Evolutionary conservation across 352 stramenopile species (phyloP).

Genomic region (Pythium volutum): DNA sequence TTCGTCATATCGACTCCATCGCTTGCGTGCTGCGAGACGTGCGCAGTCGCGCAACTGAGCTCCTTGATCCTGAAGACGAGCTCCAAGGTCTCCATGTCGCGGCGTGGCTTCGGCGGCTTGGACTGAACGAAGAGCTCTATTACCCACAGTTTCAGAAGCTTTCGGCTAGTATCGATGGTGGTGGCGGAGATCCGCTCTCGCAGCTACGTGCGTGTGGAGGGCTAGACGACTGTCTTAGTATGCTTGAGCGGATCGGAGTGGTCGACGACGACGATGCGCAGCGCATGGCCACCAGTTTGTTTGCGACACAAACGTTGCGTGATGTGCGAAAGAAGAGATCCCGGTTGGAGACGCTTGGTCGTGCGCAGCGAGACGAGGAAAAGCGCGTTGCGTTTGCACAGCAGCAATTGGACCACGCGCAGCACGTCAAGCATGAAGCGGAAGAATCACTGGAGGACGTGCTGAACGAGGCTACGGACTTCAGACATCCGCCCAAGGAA

Average conservation of each 20-base stretch:
- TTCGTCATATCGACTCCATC: constrained; percentile 27
- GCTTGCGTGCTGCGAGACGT: constrained; percentile 37
- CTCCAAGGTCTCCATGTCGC: constrained; percentile 45
- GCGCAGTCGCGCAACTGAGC: constrained; percentile 20
- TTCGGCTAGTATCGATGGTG: constrained; percentile 2
- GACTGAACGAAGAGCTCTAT: constrained; percentile 44
- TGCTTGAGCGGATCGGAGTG: constrained; percentile 39
- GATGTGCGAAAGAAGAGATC: constrained; percentile 29
- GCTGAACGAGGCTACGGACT: constrained; percentile 50
- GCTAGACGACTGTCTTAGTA: constrained; percentile 25
- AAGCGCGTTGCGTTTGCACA: constrained; percentile 21
- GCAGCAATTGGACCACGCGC: constrained; percentile 32
- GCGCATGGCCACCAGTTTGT: constrained; percentile 55
- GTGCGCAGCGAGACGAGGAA: constrained; percentile 33
- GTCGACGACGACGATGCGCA: constrained; percentile 39
- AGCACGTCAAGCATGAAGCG: constrained; percentile 27
- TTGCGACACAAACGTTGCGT: constrained; percentile 36
- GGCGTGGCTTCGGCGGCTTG: constrained; percentile 59
- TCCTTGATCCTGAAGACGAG: constrained; percentile 62
- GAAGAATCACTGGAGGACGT: constrained; percentile 35
- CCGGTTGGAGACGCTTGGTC: constrained; percentile 1
- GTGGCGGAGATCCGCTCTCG: constrained; percentile 12
- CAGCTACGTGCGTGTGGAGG: constrained; percentile 26
- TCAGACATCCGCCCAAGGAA: constrained; percentile 55
- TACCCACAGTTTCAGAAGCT: constrained; percentile 43